These are phyloP conservation scores for Ganoderma leucocontextum DNA, from an alignment of 1,284 basidiomycete genomes.

Conservation along the genomic window DNA sequence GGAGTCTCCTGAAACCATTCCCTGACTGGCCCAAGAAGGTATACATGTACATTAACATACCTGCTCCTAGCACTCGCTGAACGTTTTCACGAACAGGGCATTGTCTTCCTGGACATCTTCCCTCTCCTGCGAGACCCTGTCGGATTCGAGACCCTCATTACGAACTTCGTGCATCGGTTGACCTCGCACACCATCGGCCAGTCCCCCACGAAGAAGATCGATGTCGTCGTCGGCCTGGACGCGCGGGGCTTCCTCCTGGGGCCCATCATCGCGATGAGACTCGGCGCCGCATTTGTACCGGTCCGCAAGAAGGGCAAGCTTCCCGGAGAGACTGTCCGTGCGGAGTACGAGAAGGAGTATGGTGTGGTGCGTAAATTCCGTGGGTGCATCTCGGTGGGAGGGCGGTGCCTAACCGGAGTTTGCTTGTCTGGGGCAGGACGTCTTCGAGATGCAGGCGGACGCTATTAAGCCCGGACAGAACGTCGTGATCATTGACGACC, in stretches of 20 bases:
- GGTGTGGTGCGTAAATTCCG: conserved; percentile 60
- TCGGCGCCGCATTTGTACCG: conserved; percentile 96
- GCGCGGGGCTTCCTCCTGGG: conserved; percentile 97
- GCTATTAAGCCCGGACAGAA: conserved; percentile 86
- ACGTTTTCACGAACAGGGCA: conserved; percentile 57
- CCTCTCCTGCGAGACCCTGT: conserved; percentile 87
- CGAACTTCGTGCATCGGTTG: conserved; percentile 89
- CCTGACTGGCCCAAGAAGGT: conserved; percentile 92
- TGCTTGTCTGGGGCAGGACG: conserved; percentile 62
- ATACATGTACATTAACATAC: conserved; percentile 20
- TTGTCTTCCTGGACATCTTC: conserved; percentile 90
- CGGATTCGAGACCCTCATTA: conserved; percentile 91
- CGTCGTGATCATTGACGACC: conserved; percentile 93
- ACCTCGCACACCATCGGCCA: conserved; percentile 78
- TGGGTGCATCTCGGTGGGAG: neutral
- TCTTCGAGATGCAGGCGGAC: conserved; percentile 94
- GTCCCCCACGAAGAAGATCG: conserved; percentile 76
- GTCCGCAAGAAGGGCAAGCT: conserved; percentile 96
- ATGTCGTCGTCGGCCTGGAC: conserved; percentile 95
- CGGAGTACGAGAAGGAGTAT: conserved; percentile 94
- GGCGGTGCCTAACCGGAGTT: neutral
- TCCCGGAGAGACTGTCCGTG: conserved; percentile 84
- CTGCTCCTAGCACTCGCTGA: neutral
- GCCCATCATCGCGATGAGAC: conserved; percentile 89
- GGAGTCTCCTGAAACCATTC: conserved; percentile 71